phyloP scores from a whole-genome alignment of 73 alveolate species.

The Tetrahymena borealis region DNA sequence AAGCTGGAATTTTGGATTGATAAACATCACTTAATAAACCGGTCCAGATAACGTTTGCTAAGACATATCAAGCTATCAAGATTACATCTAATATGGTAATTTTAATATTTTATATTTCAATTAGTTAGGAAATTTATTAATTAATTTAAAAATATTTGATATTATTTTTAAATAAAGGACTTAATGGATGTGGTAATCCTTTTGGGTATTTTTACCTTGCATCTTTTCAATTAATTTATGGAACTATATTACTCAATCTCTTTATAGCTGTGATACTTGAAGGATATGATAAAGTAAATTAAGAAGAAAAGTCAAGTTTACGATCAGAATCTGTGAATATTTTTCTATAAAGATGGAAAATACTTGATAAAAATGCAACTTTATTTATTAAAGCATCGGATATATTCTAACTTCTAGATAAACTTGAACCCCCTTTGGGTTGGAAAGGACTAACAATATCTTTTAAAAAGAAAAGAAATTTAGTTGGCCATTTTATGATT shows the following conservation, averaged over 20 bases:
- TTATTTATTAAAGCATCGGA: no score
- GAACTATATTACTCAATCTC: constrained; percentile 4
- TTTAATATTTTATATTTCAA: no score
- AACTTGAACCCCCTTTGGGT: no score
- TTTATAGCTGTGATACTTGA: constrained; percentile 27
- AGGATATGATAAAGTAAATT: constrained; percentile 7
- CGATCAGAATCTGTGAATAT: constrained; percentile 26
- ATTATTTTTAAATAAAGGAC: no score
- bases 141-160: no score
- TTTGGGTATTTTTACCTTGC: not conserved
- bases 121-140: no score
- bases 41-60: constrained; percentile 18
- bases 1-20: constrained; percentile 43
- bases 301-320: constrained; percentile 15
- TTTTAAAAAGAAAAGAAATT: no score
- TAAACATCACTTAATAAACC: not conserved
- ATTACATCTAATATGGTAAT: constrained; percentile 34
- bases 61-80: constrained; percentile 37
- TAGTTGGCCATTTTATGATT: no score
- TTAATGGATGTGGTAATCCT: constrained; percentile 33
- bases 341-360: constrained; percentile 41
- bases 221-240: not conserved
- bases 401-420: no score
- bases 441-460: no score
- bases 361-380: constrained; percentile 52